A percentile compares a stretch with the other conserved stretches of the same genome.
Conservation (phyloP, 306 rosid species). For the Mucuna pruriens region DNA sequence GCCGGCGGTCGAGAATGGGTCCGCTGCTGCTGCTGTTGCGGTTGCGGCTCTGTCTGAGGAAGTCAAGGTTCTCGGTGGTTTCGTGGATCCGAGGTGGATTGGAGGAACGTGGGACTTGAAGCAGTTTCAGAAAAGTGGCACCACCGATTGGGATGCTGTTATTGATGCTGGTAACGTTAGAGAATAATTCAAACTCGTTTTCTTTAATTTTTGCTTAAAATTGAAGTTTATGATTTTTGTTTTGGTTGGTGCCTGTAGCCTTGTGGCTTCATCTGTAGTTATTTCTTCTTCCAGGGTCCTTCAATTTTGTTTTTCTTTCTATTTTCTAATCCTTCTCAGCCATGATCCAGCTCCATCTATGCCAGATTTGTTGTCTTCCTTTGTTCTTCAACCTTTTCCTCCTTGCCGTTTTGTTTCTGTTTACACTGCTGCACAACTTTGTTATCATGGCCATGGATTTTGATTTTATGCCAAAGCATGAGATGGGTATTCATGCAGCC, state of each 20-base stretch:
- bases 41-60: constrained; percentile 23
- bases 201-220: not conserved
- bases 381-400: not conserved
- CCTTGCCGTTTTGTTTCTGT: not conserved
- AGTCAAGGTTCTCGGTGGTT: constrained; percentile 45
- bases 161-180: constrained; percentile 88
- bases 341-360: not conserved
- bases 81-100: constrained; percentile 77
- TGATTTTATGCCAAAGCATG: constrained; percentile 20
- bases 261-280: not conserved
- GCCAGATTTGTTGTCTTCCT: not conserved
- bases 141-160: constrained; percentile 93
- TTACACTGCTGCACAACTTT: not conserved
- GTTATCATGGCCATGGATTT: constrained; percentile 9
- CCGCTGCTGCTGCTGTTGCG: constrained; percentile 42
- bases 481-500: no score
- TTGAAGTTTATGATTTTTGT: no score
- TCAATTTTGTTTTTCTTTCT: no score
- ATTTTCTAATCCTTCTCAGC: no score
- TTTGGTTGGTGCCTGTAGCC: not conserved
- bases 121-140: constrained; percentile 80
- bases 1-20: constrained; percentile 48
- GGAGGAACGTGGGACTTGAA: constrained; percentile 96
- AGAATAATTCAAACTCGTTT: no score
- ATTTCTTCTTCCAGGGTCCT: not conserved